Conservation (phyloP, 2,329 filamentous ascomycete species). For the Phialocephala sp. region DNA sequence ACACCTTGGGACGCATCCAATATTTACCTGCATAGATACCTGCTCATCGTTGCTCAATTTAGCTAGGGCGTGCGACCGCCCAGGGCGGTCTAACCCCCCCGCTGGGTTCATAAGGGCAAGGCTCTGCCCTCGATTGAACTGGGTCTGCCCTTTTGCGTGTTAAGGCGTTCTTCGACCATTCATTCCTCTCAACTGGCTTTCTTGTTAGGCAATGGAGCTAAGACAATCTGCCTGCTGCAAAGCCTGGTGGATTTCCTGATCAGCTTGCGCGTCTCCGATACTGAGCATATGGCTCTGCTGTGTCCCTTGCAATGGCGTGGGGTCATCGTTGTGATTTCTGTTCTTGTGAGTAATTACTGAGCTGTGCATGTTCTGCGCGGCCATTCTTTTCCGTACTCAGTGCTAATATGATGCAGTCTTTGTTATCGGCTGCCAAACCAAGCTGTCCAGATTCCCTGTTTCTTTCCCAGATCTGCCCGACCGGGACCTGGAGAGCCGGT, state of each 20-base stretch:
- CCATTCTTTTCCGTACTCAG: neutral
- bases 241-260: neutral
- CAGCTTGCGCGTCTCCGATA: neutral
- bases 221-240: neutral
- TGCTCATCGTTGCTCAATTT: neutral
- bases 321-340: neutral
- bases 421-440: neutral
- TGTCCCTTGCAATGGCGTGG: neutral
- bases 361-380: neutral
- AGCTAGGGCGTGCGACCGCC: neutral
- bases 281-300: neutral
- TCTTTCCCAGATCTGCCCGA: neutral
- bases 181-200: neutral
- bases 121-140: neutral
- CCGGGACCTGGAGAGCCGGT: neutral
- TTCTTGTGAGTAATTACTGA: neutral
- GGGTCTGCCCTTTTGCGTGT: slow-evolving; percentile 5
- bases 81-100: neutral
- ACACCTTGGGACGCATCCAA: neutral
- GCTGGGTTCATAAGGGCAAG: neutral
- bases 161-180: neutral
- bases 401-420: slow-evolving; percentile 1
- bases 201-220: neutral
- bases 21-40: neutral
- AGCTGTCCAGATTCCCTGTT: neutral